Evolutionary conservation across 1,284 basidiomycete species (phyloP).

Genomic region (Ceratobasidium sp.): DNA sequence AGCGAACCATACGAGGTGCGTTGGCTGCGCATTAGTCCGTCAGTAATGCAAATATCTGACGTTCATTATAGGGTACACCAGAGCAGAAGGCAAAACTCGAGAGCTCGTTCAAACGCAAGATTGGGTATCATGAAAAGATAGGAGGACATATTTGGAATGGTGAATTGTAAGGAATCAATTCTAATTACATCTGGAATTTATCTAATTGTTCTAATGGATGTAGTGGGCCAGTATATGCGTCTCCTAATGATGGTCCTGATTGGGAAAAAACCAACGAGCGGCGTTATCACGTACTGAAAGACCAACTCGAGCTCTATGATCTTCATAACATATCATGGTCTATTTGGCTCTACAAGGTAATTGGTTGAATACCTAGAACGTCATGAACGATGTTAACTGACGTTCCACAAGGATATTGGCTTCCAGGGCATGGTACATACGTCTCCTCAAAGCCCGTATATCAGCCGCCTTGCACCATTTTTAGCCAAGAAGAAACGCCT

Average conservation of each 20-base stretch:
- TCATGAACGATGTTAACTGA: neutral
- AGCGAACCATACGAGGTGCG: constrained; percentile 50
- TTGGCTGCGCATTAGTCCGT: neutral
- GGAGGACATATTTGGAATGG: constrained; percentile 51
- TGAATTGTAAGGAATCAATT: constrained; percentile 52
- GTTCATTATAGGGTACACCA: constrained; percentile 40
- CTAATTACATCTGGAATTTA: neutral
- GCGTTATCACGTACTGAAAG: constrained; percentile 53
- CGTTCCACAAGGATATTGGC: constrained; percentile 50
- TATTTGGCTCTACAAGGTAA: constrained; percentile 56
- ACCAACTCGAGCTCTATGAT: constrained; percentile 55
- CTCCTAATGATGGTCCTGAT: constrained; percentile 49
- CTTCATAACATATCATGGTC: constrained; percentile 52
- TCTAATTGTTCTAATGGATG: neutral
- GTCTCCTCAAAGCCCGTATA: constrained; percentile 50
- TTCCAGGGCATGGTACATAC: constrained; percentile 53
- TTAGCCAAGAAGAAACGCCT: constrained; percentile 49
- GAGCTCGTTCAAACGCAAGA: constrained; percentile 49
- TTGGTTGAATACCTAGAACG: neutral
- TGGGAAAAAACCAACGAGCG: constrained; percentile 55
- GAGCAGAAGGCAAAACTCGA: constrained; percentile 50
- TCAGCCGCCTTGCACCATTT: constrained; percentile 48
- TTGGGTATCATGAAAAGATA: constrained; percentile 48
- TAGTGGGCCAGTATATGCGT: constrained; percentile 48
- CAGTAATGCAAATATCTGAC: neutral